Conservation (phyloP, 306 rosid species). For the Fagus sylvatica region DNA sequence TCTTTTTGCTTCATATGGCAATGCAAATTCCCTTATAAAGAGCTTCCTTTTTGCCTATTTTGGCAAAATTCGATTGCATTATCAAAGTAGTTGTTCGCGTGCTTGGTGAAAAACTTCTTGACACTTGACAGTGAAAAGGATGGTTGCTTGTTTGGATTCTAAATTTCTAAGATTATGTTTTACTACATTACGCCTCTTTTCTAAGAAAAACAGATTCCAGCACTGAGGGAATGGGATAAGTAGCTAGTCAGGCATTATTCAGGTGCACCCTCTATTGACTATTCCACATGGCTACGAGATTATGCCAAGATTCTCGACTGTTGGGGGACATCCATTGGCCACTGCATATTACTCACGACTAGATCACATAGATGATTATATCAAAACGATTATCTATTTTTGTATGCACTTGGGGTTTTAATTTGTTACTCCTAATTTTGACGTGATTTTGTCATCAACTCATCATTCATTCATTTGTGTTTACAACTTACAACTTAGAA, state of each 20-base stretch:
- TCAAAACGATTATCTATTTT: too few species aligned
- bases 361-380: too few species aligned
- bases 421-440: too few species aligned
- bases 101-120: conserved; percentile 31
- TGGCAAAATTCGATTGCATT: conserved; percentile 26
- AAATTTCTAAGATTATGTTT: conserved; percentile 27
- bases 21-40: conserved; percentile 33
- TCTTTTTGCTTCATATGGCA: conserved; percentile 22
- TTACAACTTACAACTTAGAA: too few species aligned
- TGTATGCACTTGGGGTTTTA: too few species aligned
- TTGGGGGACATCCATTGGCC: conserved; percentile 4
- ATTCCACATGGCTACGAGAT: background rate
- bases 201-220: conserved; percentile 17
- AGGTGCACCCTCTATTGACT: conserved; percentile 3
- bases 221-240: conserved; percentile 7
- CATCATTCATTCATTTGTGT: too few species aligned
- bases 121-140: background rate
- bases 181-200: background rate
- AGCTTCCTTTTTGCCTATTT: conserved; percentile 36
- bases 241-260: conserved; percentile 3
- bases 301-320: conserved; percentile 43
- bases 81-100: conserved; percentile 17
- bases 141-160: conserved; percentile 20
- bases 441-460: too few species aligned
- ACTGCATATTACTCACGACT: background rate